phyloP scores from a whole-genome alignment of 345 rosid species.

The Salix dunnii region DNA sequence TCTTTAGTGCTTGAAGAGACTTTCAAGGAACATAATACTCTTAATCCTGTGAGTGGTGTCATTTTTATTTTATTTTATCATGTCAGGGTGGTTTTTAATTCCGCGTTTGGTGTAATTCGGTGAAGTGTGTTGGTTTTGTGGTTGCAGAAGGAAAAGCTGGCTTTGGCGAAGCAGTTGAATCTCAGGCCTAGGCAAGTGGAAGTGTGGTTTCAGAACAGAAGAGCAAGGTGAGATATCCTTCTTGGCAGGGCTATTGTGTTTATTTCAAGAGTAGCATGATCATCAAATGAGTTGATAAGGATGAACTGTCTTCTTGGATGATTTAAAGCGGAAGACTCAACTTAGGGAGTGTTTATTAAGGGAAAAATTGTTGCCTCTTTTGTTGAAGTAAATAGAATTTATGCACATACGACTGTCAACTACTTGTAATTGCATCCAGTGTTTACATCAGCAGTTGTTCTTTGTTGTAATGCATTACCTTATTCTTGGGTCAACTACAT shows the following conservation, averaged over 20 bases:
- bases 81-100: background rate
- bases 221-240: slow-evolving; percentile 65
- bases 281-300: slow-evolving; percentile 26
- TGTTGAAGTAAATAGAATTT: background rate
- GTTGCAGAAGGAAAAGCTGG: slow-evolving; percentile 73
- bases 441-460: background rate
- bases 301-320: slow-evolving; percentile 34
- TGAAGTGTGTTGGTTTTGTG: background rate
- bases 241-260: slow-evolving; percentile 19
- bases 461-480: background rate
- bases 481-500: background rate
- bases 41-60: slow-evolving; percentile 85
- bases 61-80: slow-evolving; percentile 13
- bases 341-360: too few relatives aligned
- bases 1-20: slow-evolving; percentile 77
- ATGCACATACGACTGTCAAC: background rate
- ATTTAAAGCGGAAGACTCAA: too few relatives aligned
- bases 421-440: background rate
- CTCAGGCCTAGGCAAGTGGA: slow-evolving; percentile 84
- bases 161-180: slow-evolving; percentile 67
- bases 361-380: background rate
- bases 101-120: background rate
- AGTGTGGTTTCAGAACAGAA: slow-evolving; percentile 90
- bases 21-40: slow-evolving; percentile 79
- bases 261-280: background rate